Percentiles rank a stretch among this genome's conserved stretches.
phyloP scores from a whole-genome alignment of 2,329 filamentous ascomycete genomes.

The Rhynchosporium secalis region DNA sequence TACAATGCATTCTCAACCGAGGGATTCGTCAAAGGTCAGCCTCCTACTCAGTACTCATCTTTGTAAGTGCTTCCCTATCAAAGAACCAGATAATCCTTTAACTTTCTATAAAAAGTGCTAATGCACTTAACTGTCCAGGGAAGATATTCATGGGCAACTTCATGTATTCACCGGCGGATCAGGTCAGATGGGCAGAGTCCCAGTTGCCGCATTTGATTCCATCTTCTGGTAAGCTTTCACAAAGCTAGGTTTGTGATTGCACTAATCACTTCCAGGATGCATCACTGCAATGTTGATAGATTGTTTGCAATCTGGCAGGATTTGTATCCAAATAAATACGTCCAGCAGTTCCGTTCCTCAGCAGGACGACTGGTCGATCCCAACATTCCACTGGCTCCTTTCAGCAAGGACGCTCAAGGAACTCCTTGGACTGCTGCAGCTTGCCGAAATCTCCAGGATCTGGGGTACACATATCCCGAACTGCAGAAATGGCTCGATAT shows the following conservation, averaged over 20 bases:
- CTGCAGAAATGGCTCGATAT: conserved; percentile 43
- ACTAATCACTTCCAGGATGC: conserved; percentile 38
- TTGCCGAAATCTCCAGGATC: conserved; percentile 14
- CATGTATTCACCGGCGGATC: conserved; percentile 44
- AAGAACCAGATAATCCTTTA: too few relatives aligned
- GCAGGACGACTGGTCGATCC: conserved; percentile 15
- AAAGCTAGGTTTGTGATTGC: not conserved
- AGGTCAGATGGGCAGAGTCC: conserved; percentile 44
- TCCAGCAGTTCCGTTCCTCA: conserved; percentile 31
- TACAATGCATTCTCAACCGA: conserved; percentile 22
- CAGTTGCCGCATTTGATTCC: conserved; percentile 47
- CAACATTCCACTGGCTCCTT: conserved; percentile 20
- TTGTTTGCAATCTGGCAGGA: conserved; percentile 54
- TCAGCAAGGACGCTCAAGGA: conserved; percentile 17
- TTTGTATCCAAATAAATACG: conserved; percentile 40
- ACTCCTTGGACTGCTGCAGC: conserved; percentile 18
- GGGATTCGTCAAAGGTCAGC: conserved; percentile 16
- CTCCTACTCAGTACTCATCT: conserved; percentile 34
- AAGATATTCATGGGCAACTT: conserved; percentile 45
- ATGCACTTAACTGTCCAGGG: conserved; percentile 20
- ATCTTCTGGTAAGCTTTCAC: conserved; percentile 41
- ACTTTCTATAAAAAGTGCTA: not conserved
- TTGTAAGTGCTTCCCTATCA: conserved; percentile 31
- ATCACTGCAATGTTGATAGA: conserved; percentile 58
- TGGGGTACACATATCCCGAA: conserved; percentile 28